These are phyloP conservation scores for Sugiyamaella smithiae DNA, from an alignment of 805 yeast species.

Conservation along the genomic window DNA sequence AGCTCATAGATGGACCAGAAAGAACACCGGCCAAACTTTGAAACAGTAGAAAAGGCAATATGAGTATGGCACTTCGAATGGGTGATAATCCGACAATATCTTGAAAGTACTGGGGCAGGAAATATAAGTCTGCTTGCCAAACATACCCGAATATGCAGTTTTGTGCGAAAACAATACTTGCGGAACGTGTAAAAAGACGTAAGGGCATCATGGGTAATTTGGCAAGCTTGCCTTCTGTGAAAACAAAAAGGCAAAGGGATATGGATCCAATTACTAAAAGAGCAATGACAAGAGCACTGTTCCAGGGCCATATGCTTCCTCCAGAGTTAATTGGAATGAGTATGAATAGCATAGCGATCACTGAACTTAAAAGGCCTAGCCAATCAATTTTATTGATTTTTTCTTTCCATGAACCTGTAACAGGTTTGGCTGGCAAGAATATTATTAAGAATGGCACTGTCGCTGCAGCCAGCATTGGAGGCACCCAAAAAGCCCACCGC, in stretches of 20 bases:
- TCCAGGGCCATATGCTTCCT: slow-evolving; percentile 57
- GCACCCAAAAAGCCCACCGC: slow-evolving; percentile 50
- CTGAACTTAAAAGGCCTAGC: slow-evolving; percentile 47
- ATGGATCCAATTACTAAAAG: slow-evolving; percentile 43
- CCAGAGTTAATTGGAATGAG: slow-evolving; percentile 61
- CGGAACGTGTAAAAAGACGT: slow-evolving; percentile 40
- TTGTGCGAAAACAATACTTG: slow-evolving; percentile 38
- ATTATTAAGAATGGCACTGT: slow-evolving; percentile 28
- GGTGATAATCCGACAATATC: slow-evolving; percentile 41
- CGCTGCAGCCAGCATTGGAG: slow-evolving; percentile 40
- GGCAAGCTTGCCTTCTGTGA: slow-evolving; percentile 50
- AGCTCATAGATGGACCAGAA: slow-evolving; percentile 45
- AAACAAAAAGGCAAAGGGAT: slow-evolving; percentile 41
- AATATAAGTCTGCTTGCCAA: slow-evolving; percentile 45
- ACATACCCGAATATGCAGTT: slow-evolving; percentile 48
- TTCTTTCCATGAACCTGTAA: slow-evolving; percentile 37
- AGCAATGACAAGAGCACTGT: slow-evolving; percentile 41
- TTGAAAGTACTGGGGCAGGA: slow-evolving; percentile 48
- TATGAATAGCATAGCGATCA: slow-evolving; percentile 46
- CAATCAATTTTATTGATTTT: slow-evolving; percentile 47
- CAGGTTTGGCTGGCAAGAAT: slow-evolving; percentile 29
- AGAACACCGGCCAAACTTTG: slow-evolving; percentile 41
- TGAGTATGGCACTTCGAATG: slow-evolving; percentile 39
- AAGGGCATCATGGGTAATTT: slow-evolving; percentile 56
- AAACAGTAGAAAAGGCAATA: slow-evolving; percentile 43